These are phyloP conservation scores for Zasmidium angulare DNA, from an alignment of 2,329 filamentous ascomycete genomes.

Conservation along the genomic window DNA sequence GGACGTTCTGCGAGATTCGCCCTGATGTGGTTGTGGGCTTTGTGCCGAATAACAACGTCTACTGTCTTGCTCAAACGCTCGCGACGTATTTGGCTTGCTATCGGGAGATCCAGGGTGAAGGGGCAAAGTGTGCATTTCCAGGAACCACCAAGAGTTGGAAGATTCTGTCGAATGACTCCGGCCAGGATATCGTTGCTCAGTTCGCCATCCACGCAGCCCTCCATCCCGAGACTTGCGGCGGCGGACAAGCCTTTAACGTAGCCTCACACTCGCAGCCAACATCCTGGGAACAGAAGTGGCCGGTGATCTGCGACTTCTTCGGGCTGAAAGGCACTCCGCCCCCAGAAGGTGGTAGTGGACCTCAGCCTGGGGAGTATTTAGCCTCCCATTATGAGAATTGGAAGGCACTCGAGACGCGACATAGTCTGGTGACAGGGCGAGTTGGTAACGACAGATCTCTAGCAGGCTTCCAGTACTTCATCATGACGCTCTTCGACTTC, in stretches of 20 bases:
- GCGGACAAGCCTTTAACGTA: conserved; percentile 28
- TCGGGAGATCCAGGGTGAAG: conserved; percentile 37
- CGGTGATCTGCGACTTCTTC: conserved; percentile 28
- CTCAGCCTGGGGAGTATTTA: conserved; percentile 31
- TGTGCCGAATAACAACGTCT: conserved; percentile 40
- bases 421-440: conserved; percentile 40
- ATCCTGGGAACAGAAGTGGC: conserved; percentile 29
- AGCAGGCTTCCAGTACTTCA: conserved; percentile 43
- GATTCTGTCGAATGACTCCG: conserved; percentile 36
- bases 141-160: conserved; percentile 37
- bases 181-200: conserved; percentile 35
- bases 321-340: conserved; percentile 26
- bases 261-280: conserved; percentile 18
- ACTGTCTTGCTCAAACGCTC: conserved; percentile 35
- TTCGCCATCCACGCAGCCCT: conserved; percentile 23
- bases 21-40: conserved; percentile 42
- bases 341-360: conserved; percentile 20
- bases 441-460: conserved; percentile 39
- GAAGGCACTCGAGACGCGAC: conserved; percentile 36
- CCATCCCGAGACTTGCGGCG: conserved; percentile 14
- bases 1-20: conserved; percentile 40
- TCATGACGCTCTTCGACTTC: conserved; percentile 46
- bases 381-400: conserved; percentile 35
- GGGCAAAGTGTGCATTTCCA: conserved; percentile 39
- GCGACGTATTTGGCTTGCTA: conserved; percentile 39